Conservation (phyloP, 1,139 yeast species). For the Blastobotrys buckinghamii region DNA sequence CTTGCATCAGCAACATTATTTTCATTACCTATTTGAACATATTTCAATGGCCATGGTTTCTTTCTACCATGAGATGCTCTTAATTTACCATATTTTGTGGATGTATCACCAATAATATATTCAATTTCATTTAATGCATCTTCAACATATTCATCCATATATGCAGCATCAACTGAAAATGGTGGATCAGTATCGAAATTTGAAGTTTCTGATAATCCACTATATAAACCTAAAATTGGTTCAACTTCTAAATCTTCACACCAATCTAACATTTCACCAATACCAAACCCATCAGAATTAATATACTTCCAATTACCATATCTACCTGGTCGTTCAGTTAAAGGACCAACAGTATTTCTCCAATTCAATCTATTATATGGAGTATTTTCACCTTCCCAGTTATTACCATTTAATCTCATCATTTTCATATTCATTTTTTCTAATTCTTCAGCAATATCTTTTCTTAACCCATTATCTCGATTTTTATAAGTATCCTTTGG, state of each 20-base stretch:
- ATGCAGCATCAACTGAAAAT: slow-evolving; percentile 1
- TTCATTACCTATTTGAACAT: slow-evolving; percentile 12
- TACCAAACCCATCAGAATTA: slow-evolving; percentile 9
- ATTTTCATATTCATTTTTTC: slow-evolving; percentile 4
- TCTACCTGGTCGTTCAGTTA: slow-evolving; percentile 8
- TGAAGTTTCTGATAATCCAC: slow-evolving; percentile 1
- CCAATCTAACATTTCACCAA: slow-evolving; percentile 9
- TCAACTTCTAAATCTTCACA: slow-evolving; percentile 10
- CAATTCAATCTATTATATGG: slow-evolving; percentile 7
- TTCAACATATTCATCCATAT: slow-evolving; percentile 7
- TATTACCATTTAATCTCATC: slow-evolving; percentile 11
- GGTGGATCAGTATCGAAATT: neutral
- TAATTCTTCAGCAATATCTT: slow-evolving; percentile 6
- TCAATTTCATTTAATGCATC: slow-evolving; percentile 9
- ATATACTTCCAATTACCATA: slow-evolving; percentile 8
- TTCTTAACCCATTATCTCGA: slow-evolving; percentile 10
- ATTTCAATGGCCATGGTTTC: slow-evolving; percentile 6
- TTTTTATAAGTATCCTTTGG: slow-evolving; percentile 9
- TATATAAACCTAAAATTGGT: slow-evolving; percentile 9
- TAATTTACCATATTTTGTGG: slow-evolving; percentile 9
- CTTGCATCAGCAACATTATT: neutral
- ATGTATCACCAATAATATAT: slow-evolving; percentile 7
- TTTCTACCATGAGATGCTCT: slow-evolving; percentile 7
- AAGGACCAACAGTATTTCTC: slow-evolving; percentile 11
- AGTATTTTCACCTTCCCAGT: slow-evolving; percentile 5